Base-by-base conservation (phyloP, 78 protist genomes). In the Ministeria vibrans region DNA sequence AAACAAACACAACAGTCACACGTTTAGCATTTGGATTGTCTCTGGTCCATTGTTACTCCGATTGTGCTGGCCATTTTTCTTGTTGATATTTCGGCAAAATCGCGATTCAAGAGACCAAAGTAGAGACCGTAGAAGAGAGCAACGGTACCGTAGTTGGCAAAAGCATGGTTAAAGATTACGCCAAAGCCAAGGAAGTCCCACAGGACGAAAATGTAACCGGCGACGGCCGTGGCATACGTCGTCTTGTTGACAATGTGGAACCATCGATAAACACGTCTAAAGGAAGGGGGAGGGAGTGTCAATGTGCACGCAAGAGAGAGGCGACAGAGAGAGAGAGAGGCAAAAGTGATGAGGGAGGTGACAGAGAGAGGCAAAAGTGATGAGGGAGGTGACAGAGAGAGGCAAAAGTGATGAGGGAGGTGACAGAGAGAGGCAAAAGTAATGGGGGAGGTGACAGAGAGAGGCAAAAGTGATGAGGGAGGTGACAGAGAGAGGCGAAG, bases 61-160 rank as follows among this genome's bases (percentile, higher is more conserved):
- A 78, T 66, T 11, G 27, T 46, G 7, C 30, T 18, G 22, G 74
- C 74, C 69, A 81, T 74, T 9, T 11, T 30, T 0, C 36, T 42
- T 2, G 85, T 0, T 0, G 62, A 53, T 6, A 83, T 2, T 13
- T 62, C 80, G 9, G 86, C 86, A 38, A 59, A 61, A 69, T 83
- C 86, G 41, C 86, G 71, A 30, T 22, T 32, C 7, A 83, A 59
- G 46, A 83, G 77, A 53, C 86, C 86, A 13, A n/a, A 77, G 44
- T 83, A 83, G 7, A 83, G 81, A 2, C 82, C 86, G 36, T 76
- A 75, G 51, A 75, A 75, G 34, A 77, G 34, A 73, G n/a, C 38
- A 2, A 2, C 28, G 25, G 42, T 18, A 38, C 38, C 53, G 44
- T 70, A 0, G 2, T 27, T 6, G 42, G n/a, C 42, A 41, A 32